phyloP scores from a whole-genome alignment of 257 asterid genomes.

The Dorcoceras hygrometricum region DNA sequence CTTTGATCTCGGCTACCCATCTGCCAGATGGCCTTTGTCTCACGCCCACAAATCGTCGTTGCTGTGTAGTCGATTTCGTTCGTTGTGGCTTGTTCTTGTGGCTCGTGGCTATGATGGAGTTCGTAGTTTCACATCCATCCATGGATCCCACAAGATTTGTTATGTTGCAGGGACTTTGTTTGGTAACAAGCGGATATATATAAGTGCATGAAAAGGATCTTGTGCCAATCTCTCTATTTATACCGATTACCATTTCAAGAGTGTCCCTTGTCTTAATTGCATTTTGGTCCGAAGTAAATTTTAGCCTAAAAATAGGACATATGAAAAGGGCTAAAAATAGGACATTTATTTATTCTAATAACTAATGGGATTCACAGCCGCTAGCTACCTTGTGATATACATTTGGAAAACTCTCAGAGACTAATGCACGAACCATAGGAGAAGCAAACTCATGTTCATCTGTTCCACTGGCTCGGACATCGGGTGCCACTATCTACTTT shows the following conservation, averaged over 20 bases:
- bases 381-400: no score
- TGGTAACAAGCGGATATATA: neutral
- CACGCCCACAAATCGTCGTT: constrained; percentile 71
- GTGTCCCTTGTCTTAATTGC: neutral
- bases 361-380: no score
- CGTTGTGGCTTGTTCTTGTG: constrained; percentile 24
- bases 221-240: constrained; percentile 28
- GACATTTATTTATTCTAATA: no score
- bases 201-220: constrained; percentile 17
- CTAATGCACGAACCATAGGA: no score
- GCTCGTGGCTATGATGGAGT: constrained; percentile 30
- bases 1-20: constrained; percentile 95
- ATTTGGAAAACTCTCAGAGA: no score
- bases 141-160: constrained; percentile 25
- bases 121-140: constrained; percentile 46
- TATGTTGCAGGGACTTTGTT: constrained; percentile 9
- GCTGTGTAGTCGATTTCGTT: constrained; percentile 34
- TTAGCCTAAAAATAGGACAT: neutral
- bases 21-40: constrained; percentile 85
- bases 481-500: constrained; percentile 34
- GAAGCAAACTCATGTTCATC: no score
- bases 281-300: neutral
- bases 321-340: constrained; percentile 3
- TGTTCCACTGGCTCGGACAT: no score
- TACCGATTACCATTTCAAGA: constrained; percentile 25